Evolutionary conservation across 495 filamentous ascomycete species (phyloP), one percentile per base, ranked within the genome.

Genomic region (Talaromyces proteolyticus): DNA sequence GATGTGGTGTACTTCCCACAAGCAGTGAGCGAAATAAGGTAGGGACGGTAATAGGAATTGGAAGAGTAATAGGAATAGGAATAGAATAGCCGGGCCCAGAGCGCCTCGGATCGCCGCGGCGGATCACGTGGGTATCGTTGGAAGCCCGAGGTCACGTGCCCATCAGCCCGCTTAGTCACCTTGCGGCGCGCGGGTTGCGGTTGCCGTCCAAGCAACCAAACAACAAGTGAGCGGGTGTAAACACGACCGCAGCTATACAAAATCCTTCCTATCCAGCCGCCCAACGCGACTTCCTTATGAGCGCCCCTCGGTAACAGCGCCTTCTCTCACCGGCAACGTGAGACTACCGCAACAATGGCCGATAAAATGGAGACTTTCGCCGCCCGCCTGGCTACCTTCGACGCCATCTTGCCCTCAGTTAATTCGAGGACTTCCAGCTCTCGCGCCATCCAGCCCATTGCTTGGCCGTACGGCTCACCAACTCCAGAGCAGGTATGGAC

Each of bases 301-400:
- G n/a, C n/a, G n/a, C n/a, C n/a, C n/a, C n/a, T n/a, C n/a, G n/a
- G n/a, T n/a, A n/a, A n/a, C n/a, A n/a, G n/a, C n/a, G n/a, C n/a
- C n/a, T n/a, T n/a, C n/a, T n/a, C n/a, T n/a, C n/a, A n/a, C n/a
- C n/a, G n/a, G n/a, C n/a, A n/a, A n/a, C n/a, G n/a, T n/a, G n/a
- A 14, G 18, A 48, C 2, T 17, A 37, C 5, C 8, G 29, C 42
- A 21, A 55, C 17, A 43, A 71, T 70, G 66, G 47, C 58, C 47
- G 58, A 66, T 6, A 62, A 67, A 50, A 77, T 78, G 74, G 75
- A 79, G 53, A 81, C 83, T n/a, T 84, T 80, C 46, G 77, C 84
- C 49, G 84, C 81, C 51, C 85, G 91, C 42, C 72, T 92, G 29
- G 80, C 81, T 39, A 89, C 88, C 17, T 96, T 95, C 61, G 77